These are phyloP conservation scores for Pyrenula massariospora DNA, from an alignment of 495 filamentous ascomycete genomes.

Conservation along the genomic window DNA sequence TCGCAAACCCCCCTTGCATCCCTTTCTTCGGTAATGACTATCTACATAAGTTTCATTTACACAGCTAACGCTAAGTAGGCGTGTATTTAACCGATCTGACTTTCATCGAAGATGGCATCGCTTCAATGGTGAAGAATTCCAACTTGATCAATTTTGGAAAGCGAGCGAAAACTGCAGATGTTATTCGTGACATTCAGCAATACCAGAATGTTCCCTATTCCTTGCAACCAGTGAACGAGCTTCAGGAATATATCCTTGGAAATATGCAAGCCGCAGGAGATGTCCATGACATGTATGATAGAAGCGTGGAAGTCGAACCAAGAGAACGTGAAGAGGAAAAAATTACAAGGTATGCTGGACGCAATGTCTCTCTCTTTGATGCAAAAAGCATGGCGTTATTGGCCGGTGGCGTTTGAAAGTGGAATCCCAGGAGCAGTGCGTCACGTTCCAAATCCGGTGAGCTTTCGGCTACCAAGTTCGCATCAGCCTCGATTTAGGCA, in stretches of 20 bases:
- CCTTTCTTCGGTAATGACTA: conserved; percentile 81
- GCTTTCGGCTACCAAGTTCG: neutral
- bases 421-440: neutral
- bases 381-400: conserved; percentile 13
- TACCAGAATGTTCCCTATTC: conserved; percentile 95
- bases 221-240: conserved; percentile 73
- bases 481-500: neutral
- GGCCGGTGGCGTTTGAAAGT: conserved; percentile 6
- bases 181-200: conserved; percentile 95
- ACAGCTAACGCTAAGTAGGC: conserved; percentile 38
- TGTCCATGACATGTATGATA: conserved; percentile 98
- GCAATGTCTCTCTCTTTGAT: conserved; percentile 14
- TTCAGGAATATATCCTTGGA: conserved; percentile 93
- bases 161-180: conserved; percentile 92
- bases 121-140: conserved; percentile 86
- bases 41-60: conserved; percentile 2
- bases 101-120: conserved; percentile 97
- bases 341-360: conserved; percentile 59
- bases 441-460: neutral
- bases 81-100: conserved; percentile 97
- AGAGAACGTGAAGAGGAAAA: conserved; percentile 94
- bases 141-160: conserved; percentile 98
- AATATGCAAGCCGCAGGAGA: conserved; percentile 91
- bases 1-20: conserved; percentile 91
- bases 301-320: conserved; percentile 83